Evolutionary conservation across 2,329 filamentous ascomycete genomes (phyloP), one percentile per base, ranked within the genome.

Genomic region (Incumbomyces delicatus): DNA sequence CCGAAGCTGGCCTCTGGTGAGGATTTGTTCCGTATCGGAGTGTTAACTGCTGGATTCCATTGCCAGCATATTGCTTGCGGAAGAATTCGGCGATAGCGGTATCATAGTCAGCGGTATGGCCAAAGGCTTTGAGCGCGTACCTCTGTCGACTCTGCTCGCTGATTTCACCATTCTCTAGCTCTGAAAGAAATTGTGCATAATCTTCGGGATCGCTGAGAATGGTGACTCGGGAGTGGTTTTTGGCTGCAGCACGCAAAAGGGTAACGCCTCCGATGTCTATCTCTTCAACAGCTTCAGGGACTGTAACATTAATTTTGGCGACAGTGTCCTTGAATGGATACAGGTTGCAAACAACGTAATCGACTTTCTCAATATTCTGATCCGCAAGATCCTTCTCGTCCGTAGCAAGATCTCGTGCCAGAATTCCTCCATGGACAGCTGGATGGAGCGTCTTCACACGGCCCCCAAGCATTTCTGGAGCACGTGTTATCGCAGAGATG

Each of bases 321-420:
- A 98, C 82, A 29, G 92, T 98, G 66, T 96, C 89, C 74, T 95
- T 95, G 81, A 98, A 98, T 11, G 92, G 92, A 69, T 98, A 96
- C 47, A 98, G 78, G 72, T 98, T 98, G 83, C 92, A 96, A 64
- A 98, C 84, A 59, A 95, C 87, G 60, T 83, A 94, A 76, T 94
- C 87, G 50, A 95, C 87, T 72, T 94, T 94, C 72, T 85, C 78
- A 66, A 95, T 95, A 70, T 88, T 92, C 71, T 94, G 87, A 67
- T 92, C 85, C 43, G 87, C 87, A 41, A 98, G 82, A 63, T 98
- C 92, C 70, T 95, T 94, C 71, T 96, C 87, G 69, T 98, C 92
- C 12, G 89, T 90, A 57, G 85, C 88, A 57, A 96, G 83, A 68
- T 96, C 82, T 55, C 92, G 87, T 50, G 92, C 92, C 52, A 98